A percentile compares a stretch with the other conserved stretches of the same genome.
Evolutionary conservation across 140 eudicot species (phyloP).

Genomic region (Bidens hawaiensis): DNA sequence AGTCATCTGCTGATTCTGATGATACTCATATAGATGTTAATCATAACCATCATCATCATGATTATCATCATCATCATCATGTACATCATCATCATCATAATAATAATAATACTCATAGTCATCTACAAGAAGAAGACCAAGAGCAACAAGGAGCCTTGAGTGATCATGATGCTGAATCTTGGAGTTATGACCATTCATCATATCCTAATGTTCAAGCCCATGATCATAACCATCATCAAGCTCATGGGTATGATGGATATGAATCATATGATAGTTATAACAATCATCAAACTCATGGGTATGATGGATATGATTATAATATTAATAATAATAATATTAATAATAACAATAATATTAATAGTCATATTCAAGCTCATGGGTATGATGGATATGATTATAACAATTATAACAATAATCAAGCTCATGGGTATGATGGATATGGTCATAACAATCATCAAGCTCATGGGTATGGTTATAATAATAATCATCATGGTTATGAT

Average conservation of each 20-base stretch:
- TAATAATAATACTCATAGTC: not conserved
- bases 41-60: not conserved
- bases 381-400: not conserved
- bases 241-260: slow-evolving; percentile 9
- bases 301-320: too few relatives aligned
- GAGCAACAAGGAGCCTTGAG: slow-evolving; percentile 15
- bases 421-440: slow-evolving; percentile 14
- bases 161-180: slow-evolving; percentile 28
- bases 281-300: slow-evolving; percentile 12
- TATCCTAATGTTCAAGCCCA: slow-evolving; percentile 13
- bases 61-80: not conserved
- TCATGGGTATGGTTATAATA: slow-evolving; percentile 2
- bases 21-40: slow-evolving; percentile 12
- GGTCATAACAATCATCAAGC: not conserved
- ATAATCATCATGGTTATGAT: slow-evolving; percentile 14
- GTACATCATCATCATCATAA: not conserved
- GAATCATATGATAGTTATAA: too few relatives aligned
- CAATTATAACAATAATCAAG: not conserved
- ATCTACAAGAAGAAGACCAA: not conserved
- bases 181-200: slow-evolving; percentile 19
- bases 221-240: slow-evolving; percentile 24
- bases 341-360: too few relatives aligned
- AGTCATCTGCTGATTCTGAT: slow-evolving; percentile 37
- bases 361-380: slow-evolving; percentile 21
- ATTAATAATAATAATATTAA: too few relatives aligned